Percentiles rank a stretch among this genome's conserved stretches.
Conservation (phyloP, 1,284 basidiomycete species). For the Ganoderma lucidum region DNA sequence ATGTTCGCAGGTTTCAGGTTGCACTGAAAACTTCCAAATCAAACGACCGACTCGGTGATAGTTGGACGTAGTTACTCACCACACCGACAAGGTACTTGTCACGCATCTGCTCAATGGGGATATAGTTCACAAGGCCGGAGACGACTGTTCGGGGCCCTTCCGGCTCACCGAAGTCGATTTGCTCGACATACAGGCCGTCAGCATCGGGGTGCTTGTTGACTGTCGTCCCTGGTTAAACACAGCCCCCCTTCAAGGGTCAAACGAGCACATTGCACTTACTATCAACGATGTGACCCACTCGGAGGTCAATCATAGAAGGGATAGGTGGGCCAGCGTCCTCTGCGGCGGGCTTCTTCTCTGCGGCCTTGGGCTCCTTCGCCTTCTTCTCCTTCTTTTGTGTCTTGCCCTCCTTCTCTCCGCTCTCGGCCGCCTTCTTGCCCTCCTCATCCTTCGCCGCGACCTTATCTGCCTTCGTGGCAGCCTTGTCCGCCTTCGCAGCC, state of each 20-base stretch:
- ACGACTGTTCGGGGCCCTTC: constrained; percentile 93
- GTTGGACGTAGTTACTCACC: constrained; percentile 52
- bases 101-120: constrained; percentile 93
- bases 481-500: constrained; percentile 40
- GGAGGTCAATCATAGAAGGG: constrained; percentile 94
- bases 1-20: constrained; percentile 96
- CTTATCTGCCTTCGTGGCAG: constrained; percentile 38
- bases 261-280: constrained; percentile 56
- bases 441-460: constrained; percentile 38
- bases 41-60: constrained; percentile 13
- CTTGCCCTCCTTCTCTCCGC: constrained; percentile 41
- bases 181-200: constrained; percentile 92
- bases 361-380: constrained; percentile 51
- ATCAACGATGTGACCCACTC: constrained; percentile 91
- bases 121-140: constrained; percentile 94
- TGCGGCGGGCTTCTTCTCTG: constrained; percentile 50
- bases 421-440: constrained; percentile 39
- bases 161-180: constrained; percentile 96
- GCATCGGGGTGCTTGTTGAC: constrained; percentile 96
- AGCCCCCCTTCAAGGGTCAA: background rate
- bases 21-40: constrained; percentile 58
- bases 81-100: constrained; percentile 89
- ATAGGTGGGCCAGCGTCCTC: constrained; percentile 76
- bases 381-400: constrained; percentile 58
- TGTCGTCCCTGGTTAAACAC: constrained; percentile 41